Evolutionary conservation across 2,329 filamentous ascomycete species (phyloP).

Genomic region (Arthrinium phaeospermum): DNA sequence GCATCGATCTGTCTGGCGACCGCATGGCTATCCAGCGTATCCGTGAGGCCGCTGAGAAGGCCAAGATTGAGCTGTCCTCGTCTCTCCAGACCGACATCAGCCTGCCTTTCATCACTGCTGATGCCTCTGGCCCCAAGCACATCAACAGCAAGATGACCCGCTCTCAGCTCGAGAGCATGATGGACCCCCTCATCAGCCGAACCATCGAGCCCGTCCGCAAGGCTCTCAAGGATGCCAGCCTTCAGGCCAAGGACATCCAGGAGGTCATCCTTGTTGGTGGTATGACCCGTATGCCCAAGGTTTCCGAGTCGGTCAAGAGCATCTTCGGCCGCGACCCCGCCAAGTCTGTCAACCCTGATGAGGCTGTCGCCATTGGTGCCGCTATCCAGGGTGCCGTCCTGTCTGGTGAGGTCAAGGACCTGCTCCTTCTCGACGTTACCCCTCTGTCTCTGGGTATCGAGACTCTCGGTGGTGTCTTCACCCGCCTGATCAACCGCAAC

Average conservation of each 20-base stretch:
- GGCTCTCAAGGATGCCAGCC: conserved; percentile 92
- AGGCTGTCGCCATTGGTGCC: conserved; percentile 97
- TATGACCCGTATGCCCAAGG: conserved; percentile 99
- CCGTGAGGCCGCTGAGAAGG: conserved; percentile 97
- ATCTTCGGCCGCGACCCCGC: conserved; percentile 96
- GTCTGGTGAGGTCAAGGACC: conserved; percentile 94
- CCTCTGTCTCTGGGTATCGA: conserved; percentile 97
- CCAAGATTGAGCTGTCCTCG: conserved; percentile 98
- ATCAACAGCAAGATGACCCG: conserved; percentile 96
- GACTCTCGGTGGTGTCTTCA: conserved; percentile 97
- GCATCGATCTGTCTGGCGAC: conserved; percentile 87
- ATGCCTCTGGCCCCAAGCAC: conserved; percentile 95
- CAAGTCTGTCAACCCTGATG: conserved; percentile 98
- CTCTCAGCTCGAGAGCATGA: conserved; percentile 89
- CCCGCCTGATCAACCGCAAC: conserved; percentile 97
- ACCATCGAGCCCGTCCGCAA: conserved; percentile 95
- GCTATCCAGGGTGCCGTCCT: conserved; percentile 97
- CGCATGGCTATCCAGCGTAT: conserved; percentile 99
- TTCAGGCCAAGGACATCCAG: conserved; percentile 92
- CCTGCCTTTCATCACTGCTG: conserved; percentile 97
- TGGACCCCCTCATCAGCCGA: conserved; percentile 84
- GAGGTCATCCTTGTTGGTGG: conserved; percentile 98
- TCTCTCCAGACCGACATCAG: conserved; percentile 97
- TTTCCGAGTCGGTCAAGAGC: conserved; percentile 91
- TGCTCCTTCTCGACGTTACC: conserved; percentile 93